Percentiles rank a stretch among this genome's conserved stretches.
phyloP scores from a whole-genome alignment of 768 basidiomycete species.

The Glaciozyma martinii region DNA sequence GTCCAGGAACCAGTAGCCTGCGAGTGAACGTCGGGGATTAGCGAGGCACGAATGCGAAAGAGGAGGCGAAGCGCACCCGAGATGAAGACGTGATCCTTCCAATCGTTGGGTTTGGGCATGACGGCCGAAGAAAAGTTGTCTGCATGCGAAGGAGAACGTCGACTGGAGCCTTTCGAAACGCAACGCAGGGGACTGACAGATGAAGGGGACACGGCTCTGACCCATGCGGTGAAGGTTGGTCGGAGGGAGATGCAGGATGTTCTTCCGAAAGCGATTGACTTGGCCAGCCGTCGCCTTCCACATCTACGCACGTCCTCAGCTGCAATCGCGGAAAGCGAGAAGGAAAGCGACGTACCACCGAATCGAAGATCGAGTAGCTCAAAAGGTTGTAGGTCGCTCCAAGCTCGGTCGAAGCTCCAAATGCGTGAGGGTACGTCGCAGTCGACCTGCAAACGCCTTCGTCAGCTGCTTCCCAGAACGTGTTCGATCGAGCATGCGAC shows the following conservation, averaged over 20 bases:
- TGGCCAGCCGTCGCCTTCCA: constrained; percentile 52
- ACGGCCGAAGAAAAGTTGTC: constrained; percentile 69
- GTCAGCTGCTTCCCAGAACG: too few relatives aligned
- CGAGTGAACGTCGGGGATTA: background rate
- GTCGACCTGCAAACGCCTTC: constrained; percentile 26
- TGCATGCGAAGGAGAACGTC: constrained; percentile 59
- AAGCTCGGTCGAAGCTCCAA: constrained; percentile 57
- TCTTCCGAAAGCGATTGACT: constrained; percentile 82
- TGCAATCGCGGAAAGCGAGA: background rate
- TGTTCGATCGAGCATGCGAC: too few relatives aligned
- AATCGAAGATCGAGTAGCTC: constrained; percentile 91
- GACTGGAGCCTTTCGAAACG: background rate
- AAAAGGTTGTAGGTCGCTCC: constrained; percentile 96
- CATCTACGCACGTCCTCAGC: constrained; percentile 41
- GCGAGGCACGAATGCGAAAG: background rate
- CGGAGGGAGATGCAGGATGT: constrained; percentile 60
- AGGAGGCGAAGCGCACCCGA: constrained; percentile 40
- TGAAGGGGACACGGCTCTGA: constrained; percentile 66
- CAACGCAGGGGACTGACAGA: background rate
- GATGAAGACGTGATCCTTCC: constrained; percentile 95
- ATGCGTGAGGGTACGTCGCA: constrained; percentile 83
- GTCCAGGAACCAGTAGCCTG: constrained; percentile 90
- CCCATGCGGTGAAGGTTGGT: constrained; percentile 91
- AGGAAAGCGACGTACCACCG: constrained; percentile 77
- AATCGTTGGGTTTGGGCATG: constrained; percentile 86